Base-by-base conservation (phyloP, 176 grass and related monocot species). In the Elaeis guineensis region DNA sequence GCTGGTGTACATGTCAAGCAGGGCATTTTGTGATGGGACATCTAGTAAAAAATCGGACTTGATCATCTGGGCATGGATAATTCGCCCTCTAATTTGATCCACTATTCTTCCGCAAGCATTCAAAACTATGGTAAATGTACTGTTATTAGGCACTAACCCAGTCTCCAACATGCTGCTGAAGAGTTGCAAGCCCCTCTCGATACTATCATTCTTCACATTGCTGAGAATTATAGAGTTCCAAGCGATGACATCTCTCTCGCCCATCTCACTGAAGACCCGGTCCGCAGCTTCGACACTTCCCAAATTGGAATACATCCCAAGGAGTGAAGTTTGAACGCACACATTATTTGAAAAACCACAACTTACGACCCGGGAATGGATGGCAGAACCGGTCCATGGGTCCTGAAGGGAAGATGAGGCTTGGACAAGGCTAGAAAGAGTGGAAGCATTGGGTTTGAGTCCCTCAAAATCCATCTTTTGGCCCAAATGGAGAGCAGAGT, bases 201-300 rank as follows among this genome's bases (percentile, higher is more conserved):
- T 25, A 57, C 61, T 62, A 12, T 69, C 83, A n/a, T 84, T 71
- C 64, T 59, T 75, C 49, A 96, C 79, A 63, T 79, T 80, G 65
- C 86, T 82, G 56, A 83, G 83, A 62, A 96, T 82, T 51, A 77
- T 72, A 20, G 80, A 78, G 61, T 87, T 96, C 79, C 83, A 90
- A 16, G 87, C 72, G 62, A 96, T 77, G 25, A 72, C 75, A 69
- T 96, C 92, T 66, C 23, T 63, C 16, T 44, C 58, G 0, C 15
- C 8, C 69, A 96, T 90, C 76, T 96, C 77, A 19, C 70, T 74
- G 18, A 96, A 96, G 65, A 90, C 66, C 21, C 61, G 64, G 69
- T 78, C 73, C 19, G 83, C 91, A 61, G 79, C 61, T 54, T 55
- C 21, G 19, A 63, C 65, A 64, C 60, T 75, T 35, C 80, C 80